Percentiles rank a stretch among this genome's conserved stretches.
These are phyloP conservation scores for Phascolomyces articulosus DNA, from an alignment of 371 early-diverging fungal species.

Conservation along the genomic window DNA sequence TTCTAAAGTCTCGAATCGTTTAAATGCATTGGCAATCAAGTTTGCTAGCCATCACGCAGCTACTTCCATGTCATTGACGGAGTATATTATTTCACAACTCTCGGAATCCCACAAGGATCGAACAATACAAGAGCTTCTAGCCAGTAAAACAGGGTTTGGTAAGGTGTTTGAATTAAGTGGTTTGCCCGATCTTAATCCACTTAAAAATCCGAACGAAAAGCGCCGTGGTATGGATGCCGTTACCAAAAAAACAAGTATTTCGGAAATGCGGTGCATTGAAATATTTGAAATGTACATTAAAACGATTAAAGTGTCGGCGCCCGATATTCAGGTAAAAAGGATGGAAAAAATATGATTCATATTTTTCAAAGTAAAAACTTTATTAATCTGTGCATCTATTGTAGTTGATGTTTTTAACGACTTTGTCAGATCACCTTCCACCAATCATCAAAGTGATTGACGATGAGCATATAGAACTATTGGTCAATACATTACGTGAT, in stretches of 20 bases:
- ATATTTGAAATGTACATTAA: slow-evolving; percentile 32
- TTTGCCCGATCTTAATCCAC: slow-evolving; percentile 18
- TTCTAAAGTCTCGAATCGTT: slow-evolving; percentile 24
- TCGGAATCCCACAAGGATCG: slow-evolving; percentile 6
- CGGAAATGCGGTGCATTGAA: slow-evolving; percentile 50
- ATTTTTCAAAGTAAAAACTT: too few species aligned
- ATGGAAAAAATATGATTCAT: too few species aligned
- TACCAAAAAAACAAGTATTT: slow-evolving; percentile 46
- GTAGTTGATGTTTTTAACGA: slow-evolving; percentile 23
- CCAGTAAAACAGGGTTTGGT: slow-evolving; percentile 49
- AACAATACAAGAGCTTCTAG: slow-evolving; percentile 15
- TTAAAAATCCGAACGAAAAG: too few species aligned
- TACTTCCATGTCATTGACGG: slow-evolving; percentile 57
- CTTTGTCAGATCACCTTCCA: slow-evolving; percentile 29
- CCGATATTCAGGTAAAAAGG: slow-evolving; percentile 12
- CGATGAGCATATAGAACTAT: slow-evolving; percentile 20
- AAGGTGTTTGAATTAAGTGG: slow-evolving; percentile 51
- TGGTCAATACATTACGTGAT: slow-evolving; percentile 22
- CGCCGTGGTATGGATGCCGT: slow-evolving; percentile 62
- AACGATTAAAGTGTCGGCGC: slow-evolving; percentile 12
- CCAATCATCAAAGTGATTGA: not conserved
- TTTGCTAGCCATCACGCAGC: slow-evolving; percentile 57
- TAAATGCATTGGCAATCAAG: slow-evolving; percentile 29
- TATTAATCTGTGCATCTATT: too few species aligned
- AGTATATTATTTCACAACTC: slow-evolving; percentile 51